phyloP scores from a whole-genome alignment of 495 filamentous ascomycete species.

The Xylaria flabelliformis region DNA sequence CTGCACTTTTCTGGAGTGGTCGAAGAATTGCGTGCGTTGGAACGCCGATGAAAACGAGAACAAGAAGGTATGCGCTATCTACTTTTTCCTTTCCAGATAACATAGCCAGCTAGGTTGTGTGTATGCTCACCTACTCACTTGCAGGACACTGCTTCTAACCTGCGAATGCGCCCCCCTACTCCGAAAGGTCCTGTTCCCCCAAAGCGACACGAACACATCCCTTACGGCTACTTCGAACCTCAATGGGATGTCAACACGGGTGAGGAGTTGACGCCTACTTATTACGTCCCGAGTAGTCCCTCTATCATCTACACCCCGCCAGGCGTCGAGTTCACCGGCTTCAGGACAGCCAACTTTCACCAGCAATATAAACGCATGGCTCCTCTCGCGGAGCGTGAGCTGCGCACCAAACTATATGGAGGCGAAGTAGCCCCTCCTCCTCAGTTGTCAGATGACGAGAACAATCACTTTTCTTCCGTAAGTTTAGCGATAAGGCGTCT shows the following conservation, averaged over 20 bases:
- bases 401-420: conserved; percentile 24
- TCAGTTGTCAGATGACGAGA: conserved; percentile 11
- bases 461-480: conserved; percentile 13
- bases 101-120: neutral
- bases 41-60: neutral
- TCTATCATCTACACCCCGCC: conserved; percentile 37
- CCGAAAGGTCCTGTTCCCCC: neutral
- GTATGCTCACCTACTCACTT: conserved; percentile 2
- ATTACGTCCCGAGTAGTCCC: conserved; percentile 31
- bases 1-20: conserved; percentile 32
- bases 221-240: neutral
- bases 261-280: conserved; percentile 34
- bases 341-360: conserved; percentile 16
- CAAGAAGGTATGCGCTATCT: conserved; percentile 28
- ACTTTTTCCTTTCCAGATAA: neutral
- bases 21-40: conserved; percentile 27
- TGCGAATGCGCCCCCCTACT: conserved; percentile 29
- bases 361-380: conserved; percentile 33
- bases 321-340: conserved; percentile 23
- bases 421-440: neutral
- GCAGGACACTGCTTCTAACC: conserved; percentile 15
- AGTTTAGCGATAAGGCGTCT: neutral
- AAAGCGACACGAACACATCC: conserved; percentile 12
- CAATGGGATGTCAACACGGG: conserved; percentile 35
- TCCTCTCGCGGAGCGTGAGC: conserved; percentile 27